These are phyloP conservation scores for Talaromyces sp. DNA, from an alignment of 2,329 filamentous ascomycete species.

Conservation along the genomic window DNA sequence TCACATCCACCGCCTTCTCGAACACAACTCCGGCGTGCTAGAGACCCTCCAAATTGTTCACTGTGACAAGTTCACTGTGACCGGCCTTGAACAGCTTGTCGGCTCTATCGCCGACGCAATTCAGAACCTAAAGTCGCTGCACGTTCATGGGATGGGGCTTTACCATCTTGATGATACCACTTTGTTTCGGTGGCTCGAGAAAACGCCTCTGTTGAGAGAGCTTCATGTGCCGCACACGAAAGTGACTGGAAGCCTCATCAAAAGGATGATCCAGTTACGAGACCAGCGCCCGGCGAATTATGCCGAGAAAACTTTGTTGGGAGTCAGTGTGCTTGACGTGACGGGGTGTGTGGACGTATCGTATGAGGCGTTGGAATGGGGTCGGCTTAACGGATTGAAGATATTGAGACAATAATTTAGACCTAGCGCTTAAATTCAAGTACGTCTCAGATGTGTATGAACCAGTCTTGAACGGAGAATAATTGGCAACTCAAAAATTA, in stretches of 20 bases:
- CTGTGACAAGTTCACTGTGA: background rate
- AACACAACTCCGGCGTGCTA: background rate
- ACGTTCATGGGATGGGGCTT: slow-evolving; percentile 17
- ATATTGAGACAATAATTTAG: slow-evolving; percentile 9
- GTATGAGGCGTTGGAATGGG: slow-evolving; percentile 29
- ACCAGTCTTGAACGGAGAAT: no score
- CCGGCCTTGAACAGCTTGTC: background rate
- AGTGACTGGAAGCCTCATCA: slow-evolving; percentile 30
- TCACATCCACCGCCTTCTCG: background rate
- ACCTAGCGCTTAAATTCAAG: background rate
- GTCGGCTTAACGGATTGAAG: slow-evolving; percentile 15
- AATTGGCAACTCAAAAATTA: no score
- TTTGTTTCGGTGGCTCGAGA: slow-evolving; percentile 14
- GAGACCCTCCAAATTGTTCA: slow-evolving; percentile 1
- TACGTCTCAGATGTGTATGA: background rate
- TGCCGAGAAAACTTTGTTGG: background rate
- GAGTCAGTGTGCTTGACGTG: slow-evolving; percentile 22
- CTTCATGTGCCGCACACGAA: slow-evolving; percentile 29
- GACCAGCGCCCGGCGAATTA: background rate
- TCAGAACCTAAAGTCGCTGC: slow-evolving; percentile 22
- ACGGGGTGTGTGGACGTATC: slow-evolving; percentile 26
- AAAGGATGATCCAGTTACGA: slow-evolving; percentile 23
- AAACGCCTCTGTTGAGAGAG: slow-evolving; percentile 23
- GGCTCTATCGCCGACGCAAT: background rate
- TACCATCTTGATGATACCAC: slow-evolving; percentile 20